A percentile compares a stretch with the other conserved stretches of the same genome.
Evolutionary conservation across 208 protist species (phyloP).

Genomic region (Leishmania amazonensis): DNA sequence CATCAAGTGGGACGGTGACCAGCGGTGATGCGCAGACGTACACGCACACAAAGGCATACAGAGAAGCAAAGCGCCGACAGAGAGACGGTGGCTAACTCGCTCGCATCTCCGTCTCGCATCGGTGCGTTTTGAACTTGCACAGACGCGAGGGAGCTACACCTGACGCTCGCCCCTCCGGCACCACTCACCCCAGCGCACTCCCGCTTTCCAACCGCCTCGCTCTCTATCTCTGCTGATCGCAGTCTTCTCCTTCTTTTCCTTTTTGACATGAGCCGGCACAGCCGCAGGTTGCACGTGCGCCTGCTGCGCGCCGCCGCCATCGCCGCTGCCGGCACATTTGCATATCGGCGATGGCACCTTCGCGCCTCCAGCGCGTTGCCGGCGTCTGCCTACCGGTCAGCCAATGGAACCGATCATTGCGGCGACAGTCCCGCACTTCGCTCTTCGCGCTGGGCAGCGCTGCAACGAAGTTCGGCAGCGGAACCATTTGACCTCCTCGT

Average conservation of each 20-base stretch:
- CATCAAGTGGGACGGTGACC: neutral
- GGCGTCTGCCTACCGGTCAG: constrained; percentile 13
- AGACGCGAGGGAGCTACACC: neutral
- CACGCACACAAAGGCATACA: neutral
- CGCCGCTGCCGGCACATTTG: constrained; percentile 13
- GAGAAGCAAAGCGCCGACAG: neutral
- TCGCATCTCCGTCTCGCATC: neutral
- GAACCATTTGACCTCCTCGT: constrained; percentile 75
- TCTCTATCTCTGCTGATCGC: neutral
- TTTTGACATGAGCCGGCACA: constrained; percentile 41
- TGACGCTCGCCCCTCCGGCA: neutral
- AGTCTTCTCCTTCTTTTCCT: neutral
- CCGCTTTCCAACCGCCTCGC: neutral
- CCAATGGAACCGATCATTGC: neutral
- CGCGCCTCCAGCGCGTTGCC: constrained; percentile 29
- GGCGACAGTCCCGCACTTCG: constrained; percentile 14
- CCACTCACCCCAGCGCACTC: neutral
- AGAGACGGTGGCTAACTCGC: neutral
- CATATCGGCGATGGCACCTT: constrained; percentile 63
- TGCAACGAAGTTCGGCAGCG: constrained; percentile 22
- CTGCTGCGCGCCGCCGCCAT: constrained; percentile 32
- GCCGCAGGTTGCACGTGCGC: constrained; percentile 41
- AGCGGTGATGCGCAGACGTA: neutral
- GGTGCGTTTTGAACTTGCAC: too few species aligned
- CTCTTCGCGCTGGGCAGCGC: constrained; percentile 19